Base-by-base conservation (phyloP, 2,329 filamentous ascomycete genomes). In the Fusarium dimerum region DNA sequence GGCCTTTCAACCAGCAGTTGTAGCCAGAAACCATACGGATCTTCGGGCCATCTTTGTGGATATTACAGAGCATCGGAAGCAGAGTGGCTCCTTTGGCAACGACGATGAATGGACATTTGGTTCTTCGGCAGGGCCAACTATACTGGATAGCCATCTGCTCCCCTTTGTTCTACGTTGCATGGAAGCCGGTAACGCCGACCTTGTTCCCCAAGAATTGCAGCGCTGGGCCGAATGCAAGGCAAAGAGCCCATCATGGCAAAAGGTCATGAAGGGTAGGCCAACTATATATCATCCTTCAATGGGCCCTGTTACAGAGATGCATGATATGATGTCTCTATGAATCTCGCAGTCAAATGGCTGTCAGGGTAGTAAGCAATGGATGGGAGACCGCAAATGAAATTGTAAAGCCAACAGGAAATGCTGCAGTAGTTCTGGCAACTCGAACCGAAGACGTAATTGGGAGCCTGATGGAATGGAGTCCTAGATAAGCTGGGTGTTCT, bases 71-170 rank as follows among this genome's bases (percentile, higher is more conserved):
- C 42, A 44, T 30, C 45, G 53, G 10, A 57, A n/a, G 32, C 40
- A 43, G 6, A 56, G 39, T 41, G 53, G 40, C 36, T 34, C 51
- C 11, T 42, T 38, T 11, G 39, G 13, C 5, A 16, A 50, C 5
- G 8, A 50, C 13, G 41, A 38, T 1, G 46, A 57, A 13, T 57
- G 49, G 55, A 57, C 34, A 2, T 56, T 57, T 30, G 53, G 55
- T 8, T 6, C 30, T 3, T 15, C 50, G 3, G 29, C 50, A 11
- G 55, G 55, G 10, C 53, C 53, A 10, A 57, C 55, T 10, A 45
- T 56, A n/a, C 44, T 57, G 2, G 50, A 57, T 11, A 57, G 55
- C 8, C 55, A 57, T 46, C 30, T 57, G 1, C 53, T 57, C 9
- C 55, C 55, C 2, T 48, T 57, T 12, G 34, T 47, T 2, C 30